Evolutionary conservation across 805 yeast genomes (phyloP), one percentile per base, ranked within the genome.

Genomic region (Blastobotrys muscicola): DNA sequence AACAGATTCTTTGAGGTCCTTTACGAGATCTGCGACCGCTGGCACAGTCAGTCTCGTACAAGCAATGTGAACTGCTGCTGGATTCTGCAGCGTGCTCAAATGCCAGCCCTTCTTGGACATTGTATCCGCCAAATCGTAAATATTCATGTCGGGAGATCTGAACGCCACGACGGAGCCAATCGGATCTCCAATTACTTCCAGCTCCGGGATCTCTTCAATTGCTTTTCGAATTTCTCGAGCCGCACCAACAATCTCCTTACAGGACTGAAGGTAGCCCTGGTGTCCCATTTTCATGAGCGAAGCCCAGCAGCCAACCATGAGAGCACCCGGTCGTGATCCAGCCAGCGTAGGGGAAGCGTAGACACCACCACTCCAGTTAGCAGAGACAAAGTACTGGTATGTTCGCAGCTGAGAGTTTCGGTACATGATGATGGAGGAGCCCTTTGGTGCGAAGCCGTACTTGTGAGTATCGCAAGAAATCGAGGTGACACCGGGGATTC

Each of bases 381-480:
- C 69, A 41, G 78, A 72, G 29, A 89, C 73, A 61, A 80, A 92
- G 62, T 92, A 90, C 65, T 92, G 98, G 55, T 81, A 72, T 51
- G 74, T 73, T 45, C 98, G 72, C 45, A 86, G 71, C 45, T 74
- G 71, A 0, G 72, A 54, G 48, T 72, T 65, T 38, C 97, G 74
- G 63, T 92, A 92, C 95, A 92, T 82, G 54, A 92, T 82, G 16
- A 90, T 74, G 1, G 95, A 85, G 0, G 94, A 82, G 8, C 98
- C 98, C 64, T 90, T 90, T 33, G 98, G 98, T 7, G 97, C 97
- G 70, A 90, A 92, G 1, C 97, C 98, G 58, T 90, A 90, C 63
- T 90, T 90, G 69, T 90, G 98, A n/a, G 98, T 90, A 61, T 90
- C 98, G 65, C 97, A 92, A n/a, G 95, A 85, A 45, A 90, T 90